phyloP scores from a whole-genome alignment of 441 rosid genomes.

The Populus hybrid region DNA sequence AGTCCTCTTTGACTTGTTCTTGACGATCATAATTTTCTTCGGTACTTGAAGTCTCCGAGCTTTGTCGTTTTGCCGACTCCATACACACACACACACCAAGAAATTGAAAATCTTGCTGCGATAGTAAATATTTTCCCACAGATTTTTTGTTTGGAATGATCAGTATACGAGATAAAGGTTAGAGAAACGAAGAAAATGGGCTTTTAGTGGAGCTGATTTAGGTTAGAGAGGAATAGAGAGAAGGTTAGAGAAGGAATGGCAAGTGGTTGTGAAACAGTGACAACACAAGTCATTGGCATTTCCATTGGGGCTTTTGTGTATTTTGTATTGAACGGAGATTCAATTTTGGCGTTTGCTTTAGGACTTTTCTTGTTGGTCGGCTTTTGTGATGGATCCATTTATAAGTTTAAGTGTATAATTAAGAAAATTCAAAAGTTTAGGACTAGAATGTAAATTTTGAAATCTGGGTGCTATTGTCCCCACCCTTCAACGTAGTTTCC shows the following conservation, averaged over 20 bases:
- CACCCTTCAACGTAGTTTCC: too few species aligned
- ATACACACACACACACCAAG: not conserved
- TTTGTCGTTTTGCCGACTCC: slow-evolving; percentile 32
- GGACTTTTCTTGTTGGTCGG: slow-evolving; percentile 29
- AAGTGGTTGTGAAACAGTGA: slow-evolving; percentile 11
- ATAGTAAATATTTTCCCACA: not conserved
- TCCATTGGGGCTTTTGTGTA: slow-evolving; percentile 19
- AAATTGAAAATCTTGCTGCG: not conserved
- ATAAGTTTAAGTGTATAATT: too few species aligned
- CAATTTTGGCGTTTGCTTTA: slow-evolving; percentile 30
- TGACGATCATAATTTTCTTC: slow-evolving; percentile 23
- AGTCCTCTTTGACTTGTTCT: slow-evolving; percentile 27
- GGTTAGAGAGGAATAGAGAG: not conserved
- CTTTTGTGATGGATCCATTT: slow-evolving; percentile 25
- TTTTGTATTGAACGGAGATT: slow-evolving; percentile 11
- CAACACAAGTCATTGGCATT: slow-evolving; percentile 37
- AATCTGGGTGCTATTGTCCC: too few species aligned
- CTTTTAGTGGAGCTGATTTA: not conserved
- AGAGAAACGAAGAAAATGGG: not conserved
- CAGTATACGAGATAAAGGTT: not conserved
- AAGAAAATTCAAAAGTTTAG: too few species aligned
- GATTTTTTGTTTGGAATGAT: not conserved
- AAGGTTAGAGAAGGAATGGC: not conserved
- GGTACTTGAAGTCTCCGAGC: slow-evolving; percentile 30
- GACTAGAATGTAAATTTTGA: too few species aligned